Conservation (phyloP, 2,329 filamentous ascomycete species). For the Aspergillus flavus region DNA sequence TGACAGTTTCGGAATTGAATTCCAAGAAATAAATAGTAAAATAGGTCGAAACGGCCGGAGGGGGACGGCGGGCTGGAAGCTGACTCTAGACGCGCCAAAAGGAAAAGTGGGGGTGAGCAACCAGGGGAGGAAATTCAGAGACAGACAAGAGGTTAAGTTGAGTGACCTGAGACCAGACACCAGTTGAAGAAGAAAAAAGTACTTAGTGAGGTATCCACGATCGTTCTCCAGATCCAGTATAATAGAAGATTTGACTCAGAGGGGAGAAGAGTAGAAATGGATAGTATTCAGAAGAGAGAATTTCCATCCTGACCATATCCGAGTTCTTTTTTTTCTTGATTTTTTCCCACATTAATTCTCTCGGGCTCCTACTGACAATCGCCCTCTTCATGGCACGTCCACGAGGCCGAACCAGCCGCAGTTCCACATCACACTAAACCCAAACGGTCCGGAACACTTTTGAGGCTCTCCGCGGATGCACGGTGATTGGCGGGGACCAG, state of each 20-base stretch:
- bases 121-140: conserved; percentile 9
- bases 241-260: neutral
- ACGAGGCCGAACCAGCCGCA: conserved; percentile 20
- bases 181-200: conserved; percentile 5
- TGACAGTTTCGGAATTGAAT: neutral
- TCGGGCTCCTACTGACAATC: neutral
- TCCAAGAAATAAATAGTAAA: neutral
- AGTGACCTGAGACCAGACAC: neutral
- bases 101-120: conserved; percentile 14
- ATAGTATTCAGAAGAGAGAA: neutral
- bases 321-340: neutral
- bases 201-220: neutral
- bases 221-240: neutral
- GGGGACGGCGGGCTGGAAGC: conserved; percentile 20
- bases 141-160: neutral
- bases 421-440: conserved; percentile 15
- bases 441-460: conserved; percentile 16
- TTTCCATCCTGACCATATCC: neutral
- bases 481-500: conserved; percentile 20
- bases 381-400: conserved; percentile 20
- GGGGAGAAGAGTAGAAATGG: neutral
- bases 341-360: neutral
- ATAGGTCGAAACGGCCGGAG: neutral
- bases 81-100: conserved; percentile 24
- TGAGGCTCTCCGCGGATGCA: conserved; percentile 22